A percentile compares a stretch with the other conserved stretches of the same genome.
Evolutionary conservation across 331 rosid genomes (phyloP).

Genomic region (Spiraea crenata): DNA sequence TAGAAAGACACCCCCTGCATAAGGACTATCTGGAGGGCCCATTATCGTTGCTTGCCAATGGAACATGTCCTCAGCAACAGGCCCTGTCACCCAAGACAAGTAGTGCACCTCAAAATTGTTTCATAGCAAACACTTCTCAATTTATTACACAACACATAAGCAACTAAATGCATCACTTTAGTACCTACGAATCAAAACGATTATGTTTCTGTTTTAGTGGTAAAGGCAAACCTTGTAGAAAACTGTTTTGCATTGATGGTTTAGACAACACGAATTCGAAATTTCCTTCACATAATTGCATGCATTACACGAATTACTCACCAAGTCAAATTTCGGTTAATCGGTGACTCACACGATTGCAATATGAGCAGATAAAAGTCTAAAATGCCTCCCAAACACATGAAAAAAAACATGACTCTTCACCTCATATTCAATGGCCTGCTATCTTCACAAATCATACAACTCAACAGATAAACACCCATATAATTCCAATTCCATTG

Average conservation of each 20-base stretch:
- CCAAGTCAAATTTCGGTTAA: not conserved
- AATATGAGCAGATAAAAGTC: not conserved
- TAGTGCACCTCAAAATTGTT: conserved; percentile 11
- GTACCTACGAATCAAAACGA: not conserved
- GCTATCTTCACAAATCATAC: not conserved
- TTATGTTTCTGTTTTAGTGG: too few species aligned
- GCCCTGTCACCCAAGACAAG: conserved; percentile 46
- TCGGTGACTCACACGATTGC: not conserved
- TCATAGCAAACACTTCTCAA: not conserved
- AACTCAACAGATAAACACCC: too few species aligned
- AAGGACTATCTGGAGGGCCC: conserved; percentile 89
- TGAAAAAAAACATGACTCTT: not conserved
- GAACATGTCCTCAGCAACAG: conserved; percentile 86
- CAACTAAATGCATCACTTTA: not conserved
- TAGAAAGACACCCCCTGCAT: conserved; percentile 79
- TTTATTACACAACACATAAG: not conserved
- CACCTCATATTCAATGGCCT: not conserved
- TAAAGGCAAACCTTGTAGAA: not conserved
- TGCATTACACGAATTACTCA: too few species aligned
- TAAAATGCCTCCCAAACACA: not conserved
- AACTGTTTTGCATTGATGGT: not conserved
- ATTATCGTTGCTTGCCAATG: conserved; percentile 92
- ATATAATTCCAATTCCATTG: not conserved
- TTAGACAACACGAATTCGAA: not conserved
- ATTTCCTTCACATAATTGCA: not conserved